Conservation (phyloP, 305 asterid genomes). For the Fraxinus sp. region DNA sequence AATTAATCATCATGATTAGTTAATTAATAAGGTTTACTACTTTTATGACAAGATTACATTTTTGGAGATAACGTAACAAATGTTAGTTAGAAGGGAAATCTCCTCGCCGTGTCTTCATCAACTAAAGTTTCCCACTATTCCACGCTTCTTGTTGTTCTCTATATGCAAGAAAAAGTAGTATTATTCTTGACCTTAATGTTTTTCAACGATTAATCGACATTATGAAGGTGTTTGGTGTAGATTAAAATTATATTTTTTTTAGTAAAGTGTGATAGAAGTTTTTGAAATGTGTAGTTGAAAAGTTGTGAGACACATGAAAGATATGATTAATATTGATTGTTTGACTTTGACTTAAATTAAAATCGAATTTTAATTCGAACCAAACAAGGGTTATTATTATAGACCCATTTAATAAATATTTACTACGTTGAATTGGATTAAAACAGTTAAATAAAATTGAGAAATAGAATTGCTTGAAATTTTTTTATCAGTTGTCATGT, state of each 20-base stretch:
- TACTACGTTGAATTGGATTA: background rate
- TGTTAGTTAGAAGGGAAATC: constrained; percentile 6
- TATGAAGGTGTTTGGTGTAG: no score
- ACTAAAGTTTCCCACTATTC: constrained; percentile 31
- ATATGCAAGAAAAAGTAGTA: constrained; percentile 13
- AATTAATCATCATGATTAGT: constrained; percentile 13
- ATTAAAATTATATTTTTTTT: no score
- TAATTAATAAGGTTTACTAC: constrained; percentile 13
- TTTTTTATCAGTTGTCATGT: no score
- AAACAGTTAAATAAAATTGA: background rate
- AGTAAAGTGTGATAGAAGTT: no score
- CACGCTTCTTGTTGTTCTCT: constrained; percentile 4
- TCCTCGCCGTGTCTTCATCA: constrained; percentile 22
- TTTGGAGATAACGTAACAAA: constrained; percentile 30
- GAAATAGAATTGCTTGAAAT: background rate
- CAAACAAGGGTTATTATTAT: no score
- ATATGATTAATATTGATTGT: no score
- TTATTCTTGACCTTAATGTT: background rate
- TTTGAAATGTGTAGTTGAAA: no score
- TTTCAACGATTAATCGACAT: background rate
- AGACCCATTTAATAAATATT: background rate
- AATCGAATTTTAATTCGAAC: no score
- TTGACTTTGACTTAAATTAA: no score
- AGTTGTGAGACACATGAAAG: no score
- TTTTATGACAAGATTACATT: constrained; percentile 19